These are phyloP conservation scores for Avicennia marina DNA, from an alignment of 257 asterid species.

Conservation along the genomic window DNA sequence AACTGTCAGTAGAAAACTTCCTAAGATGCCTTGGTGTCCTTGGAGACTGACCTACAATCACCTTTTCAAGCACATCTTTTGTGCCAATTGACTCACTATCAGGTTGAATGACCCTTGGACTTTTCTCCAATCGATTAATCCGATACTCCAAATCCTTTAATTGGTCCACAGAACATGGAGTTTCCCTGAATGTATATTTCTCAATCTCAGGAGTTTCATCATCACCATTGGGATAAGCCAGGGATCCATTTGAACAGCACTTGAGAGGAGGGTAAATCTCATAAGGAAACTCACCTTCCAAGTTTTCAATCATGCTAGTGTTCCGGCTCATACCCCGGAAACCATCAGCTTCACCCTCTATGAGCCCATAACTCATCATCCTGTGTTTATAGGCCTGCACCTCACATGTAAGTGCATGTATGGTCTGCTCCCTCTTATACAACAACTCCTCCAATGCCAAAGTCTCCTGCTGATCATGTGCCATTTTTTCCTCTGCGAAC, in stretches of 20 bases:
- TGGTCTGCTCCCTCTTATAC: constrained; percentile 81
- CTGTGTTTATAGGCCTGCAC: constrained; percentile 72
- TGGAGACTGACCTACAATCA: constrained; percentile 78
- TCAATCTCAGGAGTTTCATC: constrained; percentile 62
- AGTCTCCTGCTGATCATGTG: constrained; percentile 81
- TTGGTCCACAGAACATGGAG: constrained; percentile 52
- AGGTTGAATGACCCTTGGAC: constrained; percentile 55
- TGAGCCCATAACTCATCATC: constrained; percentile 83
- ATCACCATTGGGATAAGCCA: constrained; percentile 35
- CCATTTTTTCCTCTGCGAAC: constrained; percentile 88
- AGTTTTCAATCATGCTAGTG: constrained; percentile 35
- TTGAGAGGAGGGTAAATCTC: constrained; percentile 77
- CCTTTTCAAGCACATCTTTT: constrained; percentile 63
- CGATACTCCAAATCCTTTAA: constrained; percentile 68
- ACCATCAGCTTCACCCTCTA: constrained; percentile 61
- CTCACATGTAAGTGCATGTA: constrained; percentile 75
- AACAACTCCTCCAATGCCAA: constrained; percentile 68
- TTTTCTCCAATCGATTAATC: constrained; percentile 76
- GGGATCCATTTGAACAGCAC: constrained; percentile 58
- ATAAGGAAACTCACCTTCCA: constrained; percentile 41
- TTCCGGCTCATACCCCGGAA: constrained; percentile 39
- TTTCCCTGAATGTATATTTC: constrained; percentile 70
- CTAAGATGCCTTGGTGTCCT: constrained; percentile 45
- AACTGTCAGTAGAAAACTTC: constrained; percentile 58
- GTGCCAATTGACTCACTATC: constrained; percentile 46